These are phyloP conservation scores for Pestalotiopsis sp. DNA, from an alignment of 2,329 filamentous ascomycete species.

Conservation along the genomic window DNA sequence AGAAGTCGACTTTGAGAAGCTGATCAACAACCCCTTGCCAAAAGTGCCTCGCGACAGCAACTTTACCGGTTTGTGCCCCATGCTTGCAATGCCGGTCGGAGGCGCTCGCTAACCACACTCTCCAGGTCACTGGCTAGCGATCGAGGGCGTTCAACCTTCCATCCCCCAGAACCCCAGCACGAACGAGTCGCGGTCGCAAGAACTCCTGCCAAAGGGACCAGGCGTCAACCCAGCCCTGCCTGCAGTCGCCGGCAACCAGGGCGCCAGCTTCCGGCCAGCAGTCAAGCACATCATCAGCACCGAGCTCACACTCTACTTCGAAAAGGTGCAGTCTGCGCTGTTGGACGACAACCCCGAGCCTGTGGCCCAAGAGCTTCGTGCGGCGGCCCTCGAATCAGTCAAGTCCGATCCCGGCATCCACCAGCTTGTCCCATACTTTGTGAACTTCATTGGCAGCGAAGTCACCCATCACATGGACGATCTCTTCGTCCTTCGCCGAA, in stretches of 20 bases:
- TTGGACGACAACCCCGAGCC: conserved; percentile 88
- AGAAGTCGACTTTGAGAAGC: conserved; percentile 97
- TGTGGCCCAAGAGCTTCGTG: conserved; percentile 69
- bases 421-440: conserved; percentile 94
- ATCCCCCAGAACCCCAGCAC: conserved; percentile 95
- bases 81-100: not conserved
- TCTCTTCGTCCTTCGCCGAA: conserved; percentile 83
- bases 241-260: conserved; percentile 81
- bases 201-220: conserved; percentile 86
- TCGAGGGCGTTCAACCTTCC: conserved; percentile 94
- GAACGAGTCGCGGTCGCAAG: conserved; percentile 79
- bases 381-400: conserved; percentile 83
- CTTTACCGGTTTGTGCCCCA: conserved; percentile 72
- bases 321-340: conserved; percentile 88
- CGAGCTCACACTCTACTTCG: conserved; percentile 95
- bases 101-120: conserved; percentile 13
- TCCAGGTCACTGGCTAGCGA: conserved; percentile 91
- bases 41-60: conserved; percentile 92
- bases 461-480: conserved; percentile 93
- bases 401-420: conserved; percentile 90
- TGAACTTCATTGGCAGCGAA: conserved; percentile 93
- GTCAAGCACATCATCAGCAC: conserved; percentile 97
- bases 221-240: conserved; percentile 85
- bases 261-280: conserved; percentile 80
- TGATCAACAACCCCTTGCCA: conserved; percentile 94